Conservation (phyloP, 495 filamentous ascomycete genomes). For the Glonium stellatum region DNA sequence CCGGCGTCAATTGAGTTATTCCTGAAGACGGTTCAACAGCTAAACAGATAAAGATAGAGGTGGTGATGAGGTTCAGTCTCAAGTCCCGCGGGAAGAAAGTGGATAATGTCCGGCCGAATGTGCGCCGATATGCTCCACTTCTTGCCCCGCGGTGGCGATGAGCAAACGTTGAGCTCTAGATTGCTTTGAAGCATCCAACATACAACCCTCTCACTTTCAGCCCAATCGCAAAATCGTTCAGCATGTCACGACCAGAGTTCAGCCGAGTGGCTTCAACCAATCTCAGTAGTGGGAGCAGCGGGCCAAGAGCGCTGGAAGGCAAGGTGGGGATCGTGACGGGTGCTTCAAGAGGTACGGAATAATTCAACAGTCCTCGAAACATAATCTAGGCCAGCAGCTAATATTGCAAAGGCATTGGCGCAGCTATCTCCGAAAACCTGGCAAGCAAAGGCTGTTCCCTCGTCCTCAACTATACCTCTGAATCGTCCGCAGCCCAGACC, state of each 20-base stretch:
- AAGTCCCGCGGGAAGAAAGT: background rate
- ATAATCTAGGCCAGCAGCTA: background rate
- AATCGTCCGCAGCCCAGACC: slow-evolving; percentile 36
- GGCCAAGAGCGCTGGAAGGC: slow-evolving; percentile 30
- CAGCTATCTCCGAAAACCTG: slow-evolving; percentile 67
- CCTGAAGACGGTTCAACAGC: no score
- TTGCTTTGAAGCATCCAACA: background rate
- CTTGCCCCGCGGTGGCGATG: background rate
- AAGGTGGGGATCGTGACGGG: slow-evolving; percentile 37
- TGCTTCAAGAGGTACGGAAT: slow-evolving; percentile 32
- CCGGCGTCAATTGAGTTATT: no score
- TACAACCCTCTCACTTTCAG: background rate
- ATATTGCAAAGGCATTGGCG: slow-evolving; percentile 67
- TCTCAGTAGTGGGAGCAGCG: slow-evolving; percentile 8
- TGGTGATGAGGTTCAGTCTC: background rate
- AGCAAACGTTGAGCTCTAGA: background rate
- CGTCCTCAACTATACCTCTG: slow-evolving; percentile 40
- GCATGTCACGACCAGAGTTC: slow-evolving; percentile 25
- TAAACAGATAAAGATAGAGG: no score
- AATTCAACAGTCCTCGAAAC: background rate
- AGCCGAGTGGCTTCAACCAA: slow-evolving; percentile 27
- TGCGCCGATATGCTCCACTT: background rate
- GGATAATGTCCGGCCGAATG: background rate
- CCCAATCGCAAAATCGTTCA: background rate
- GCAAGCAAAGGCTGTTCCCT: slow-evolving; percentile 42